A percentile compares a stretch with the other conserved stretches of the same genome.
These are phyloP conservation scores for Candida nitratophila DNA, from an alignment of 805 yeast genomes.

Conservation along the genomic window DNA sequence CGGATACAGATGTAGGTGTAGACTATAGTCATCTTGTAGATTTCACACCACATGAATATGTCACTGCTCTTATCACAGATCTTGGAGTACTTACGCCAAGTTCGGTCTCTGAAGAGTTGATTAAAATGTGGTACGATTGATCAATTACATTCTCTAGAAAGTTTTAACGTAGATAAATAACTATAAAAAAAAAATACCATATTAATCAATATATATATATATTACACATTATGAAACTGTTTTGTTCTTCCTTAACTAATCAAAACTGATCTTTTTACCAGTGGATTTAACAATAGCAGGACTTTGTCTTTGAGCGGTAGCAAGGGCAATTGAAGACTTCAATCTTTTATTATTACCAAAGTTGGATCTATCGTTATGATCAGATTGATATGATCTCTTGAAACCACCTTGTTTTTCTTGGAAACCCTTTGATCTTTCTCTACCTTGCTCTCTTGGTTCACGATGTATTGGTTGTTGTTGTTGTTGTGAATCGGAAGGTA, in stretches of 20 bases:
- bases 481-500: constrained; percentile 1
- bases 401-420: constrained; percentile 18
- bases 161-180: no score
- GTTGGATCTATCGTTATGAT: constrained; percentile 16
- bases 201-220: not conserved
- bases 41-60: constrained; percentile 92
- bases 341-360: constrained; percentile 37
- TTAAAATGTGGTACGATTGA: constrained; percentile 95
- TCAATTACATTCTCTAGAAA: not conserved
- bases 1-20: constrained; percentile 22
- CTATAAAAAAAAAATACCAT: no score
- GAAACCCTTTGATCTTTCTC: constrained; percentile 18
- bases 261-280: constrained; percentile 78
- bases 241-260: constrained; percentile 1
- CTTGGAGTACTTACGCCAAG: constrained; percentile 95
- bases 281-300: constrained; percentile 82
- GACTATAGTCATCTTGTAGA: constrained; percentile 59
- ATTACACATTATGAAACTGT: not conserved
- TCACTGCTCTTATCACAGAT: constrained; percentile 94
- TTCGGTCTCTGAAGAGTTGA: constrained; percentile 96
- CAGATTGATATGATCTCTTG: not conserved
- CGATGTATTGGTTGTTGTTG: constrained; percentile 2
- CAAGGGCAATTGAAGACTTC: constrained; percentile 79
- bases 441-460: constrained; percentile 7
- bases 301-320: constrained; percentile 81